Conservation (phyloP, 1,284 basidiomycete genomes). For the Cronartium ribicola region DNA sequence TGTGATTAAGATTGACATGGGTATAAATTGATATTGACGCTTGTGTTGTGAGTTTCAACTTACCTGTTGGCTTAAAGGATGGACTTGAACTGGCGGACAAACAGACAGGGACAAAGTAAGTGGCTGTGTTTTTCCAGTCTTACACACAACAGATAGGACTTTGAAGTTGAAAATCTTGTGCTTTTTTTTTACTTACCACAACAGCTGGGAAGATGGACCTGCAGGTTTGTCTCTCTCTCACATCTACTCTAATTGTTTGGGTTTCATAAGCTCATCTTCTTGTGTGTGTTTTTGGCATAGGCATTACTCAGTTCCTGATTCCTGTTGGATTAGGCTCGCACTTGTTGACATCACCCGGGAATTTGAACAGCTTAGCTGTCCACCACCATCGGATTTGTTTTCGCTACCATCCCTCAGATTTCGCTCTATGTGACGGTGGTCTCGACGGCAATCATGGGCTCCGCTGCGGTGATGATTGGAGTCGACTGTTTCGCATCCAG, state of each 20-base stretch:
- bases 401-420: slow-evolving; percentile 33
- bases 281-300: neutral
- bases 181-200: neutral
- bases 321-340: no score
- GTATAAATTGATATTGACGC: neutral
- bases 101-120: slow-evolving; percentile 1
- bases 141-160: neutral
- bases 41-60: neutral
- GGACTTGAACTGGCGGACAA: no score
- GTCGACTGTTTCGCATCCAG: slow-evolving; percentile 37
- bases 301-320: slow-evolving; percentile 33
- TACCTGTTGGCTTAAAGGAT: neutral
- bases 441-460: slow-evolving; percentile 32
- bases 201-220: slow-evolving; percentile 37
- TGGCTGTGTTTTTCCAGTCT: neutral
- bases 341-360: no score
- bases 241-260: neutral
- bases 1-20: neutral
- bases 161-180: neutral
- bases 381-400: slow-evolving; percentile 21
- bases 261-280: neutral
- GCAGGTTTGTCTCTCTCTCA: slow-evolving; percentile 4
- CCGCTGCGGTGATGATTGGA: slow-evolving; percentile 35
- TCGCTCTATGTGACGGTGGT: slow-evolving; percentile 27
- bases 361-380: no score